Base-by-base conservation (phyloP, 371 early-diverging fungal species). In the Mucor ambiguus region DNA sequence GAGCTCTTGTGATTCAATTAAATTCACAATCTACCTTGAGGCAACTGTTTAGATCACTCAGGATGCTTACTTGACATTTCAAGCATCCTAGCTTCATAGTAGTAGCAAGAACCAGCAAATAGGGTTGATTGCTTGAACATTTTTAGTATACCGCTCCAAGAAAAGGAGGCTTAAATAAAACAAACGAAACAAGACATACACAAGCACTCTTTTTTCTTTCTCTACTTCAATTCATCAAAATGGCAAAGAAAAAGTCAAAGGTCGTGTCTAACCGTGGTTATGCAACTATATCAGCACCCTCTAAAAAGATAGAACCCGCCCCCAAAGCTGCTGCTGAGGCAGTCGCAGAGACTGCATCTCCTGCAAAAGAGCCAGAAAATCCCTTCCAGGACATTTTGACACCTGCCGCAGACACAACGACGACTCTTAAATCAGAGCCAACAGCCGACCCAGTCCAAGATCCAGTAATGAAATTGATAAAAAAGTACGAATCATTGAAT, bases 231-330 rank as follows among this genome's bases (percentile, higher is more conserved):
- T 18, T 41, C 41, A 41, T 52, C 28, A 11, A 24, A 16, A 73
- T 73, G 73, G 73, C 67, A 12, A 73, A 70, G 54, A 73, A 73
- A 56, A 64, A 60, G 11, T 66, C 66, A 7, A 68, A 72, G 61
- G 41, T 64, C 2, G 67, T 32, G 4, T 69, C 70, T 12, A 66
- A 73, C 38, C 63, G 73, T 28, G 73, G 73, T 4, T 66, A 60
- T 41, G 69, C 73, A 6, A 73, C 73, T 4, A 37, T 41, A 20
- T 73, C 73, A 20, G 60, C 64, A 6, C 66, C 73, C 3, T 73
- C 69, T 9, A 73, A 69, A 24, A 66, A 73, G 48, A 8, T 49
- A 16, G 64, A 61, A 35, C 57, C 35, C 18, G 16, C 41, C 14
- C 59, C 33, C 22, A 43, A 24, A 28, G 28, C 29, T 52, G 29